Evolutionary conservation across 345 rosid species (phyloP).

Genomic region (Linum trigynum): DNA sequence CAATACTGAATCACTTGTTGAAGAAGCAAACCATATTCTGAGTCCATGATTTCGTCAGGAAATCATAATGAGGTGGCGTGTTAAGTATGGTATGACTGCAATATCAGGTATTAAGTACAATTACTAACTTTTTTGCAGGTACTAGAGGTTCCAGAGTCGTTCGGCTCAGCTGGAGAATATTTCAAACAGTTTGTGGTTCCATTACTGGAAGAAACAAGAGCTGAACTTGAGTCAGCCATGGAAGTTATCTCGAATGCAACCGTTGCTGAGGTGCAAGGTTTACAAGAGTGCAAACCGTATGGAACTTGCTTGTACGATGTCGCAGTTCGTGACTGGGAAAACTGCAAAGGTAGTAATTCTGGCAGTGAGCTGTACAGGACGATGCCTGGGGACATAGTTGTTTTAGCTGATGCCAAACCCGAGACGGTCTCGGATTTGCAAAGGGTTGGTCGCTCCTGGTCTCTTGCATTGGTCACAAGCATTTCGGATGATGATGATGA

Average conservation of each 20-base stretch:
- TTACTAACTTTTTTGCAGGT: slow-evolving; percentile 8
- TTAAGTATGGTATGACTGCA: too few species aligned
- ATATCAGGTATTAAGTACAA: too few species aligned
- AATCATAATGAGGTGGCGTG: too few species aligned
- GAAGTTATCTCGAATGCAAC: slow-evolving; percentile 16
- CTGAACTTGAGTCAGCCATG: neutral
- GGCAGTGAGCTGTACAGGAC: slow-evolving; percentile 32
- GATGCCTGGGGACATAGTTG: slow-evolving; percentile 32
- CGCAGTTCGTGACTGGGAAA: slow-evolving; percentile 32
- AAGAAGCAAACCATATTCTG: too few species aligned
- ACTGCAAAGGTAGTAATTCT: slow-evolving; percentile 9
- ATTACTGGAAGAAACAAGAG: slow-evolving; percentile 21
- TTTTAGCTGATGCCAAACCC: slow-evolving; percentile 29
- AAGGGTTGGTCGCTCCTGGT: slow-evolving; percentile 25
- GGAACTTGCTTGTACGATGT: slow-evolving; percentile 13
- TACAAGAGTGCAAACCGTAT: neutral
- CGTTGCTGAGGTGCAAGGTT: slow-evolving; percentile 17
- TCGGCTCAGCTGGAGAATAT: slow-evolving; percentile 14
- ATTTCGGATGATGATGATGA: slow-evolving; percentile 2
- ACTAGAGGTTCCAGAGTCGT: slow-evolving; percentile 15
- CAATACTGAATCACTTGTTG: too few species aligned
- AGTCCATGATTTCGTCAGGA: too few species aligned
- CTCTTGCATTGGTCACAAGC: slow-evolving; percentile 16
- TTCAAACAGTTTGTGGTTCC: slow-evolving; percentile 5
- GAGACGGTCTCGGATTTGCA: slow-evolving; percentile 27